These are phyloP conservation scores for Nitzschia palea DNA, from an alignment of 108 stramenopile genomes.

Conservation along the genomic window DNA sequence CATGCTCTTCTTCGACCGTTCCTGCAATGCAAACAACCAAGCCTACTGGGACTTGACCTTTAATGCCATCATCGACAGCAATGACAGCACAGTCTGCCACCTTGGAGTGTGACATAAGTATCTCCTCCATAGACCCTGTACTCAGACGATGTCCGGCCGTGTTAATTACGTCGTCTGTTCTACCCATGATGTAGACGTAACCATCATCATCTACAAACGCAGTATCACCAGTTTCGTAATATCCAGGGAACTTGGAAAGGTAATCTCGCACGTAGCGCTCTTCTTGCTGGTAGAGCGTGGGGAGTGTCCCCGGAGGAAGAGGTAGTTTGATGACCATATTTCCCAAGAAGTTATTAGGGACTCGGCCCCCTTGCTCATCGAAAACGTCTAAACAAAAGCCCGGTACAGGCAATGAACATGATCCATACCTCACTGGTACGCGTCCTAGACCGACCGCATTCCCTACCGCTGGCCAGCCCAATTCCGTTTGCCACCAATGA, in stretches of 20 bases:
- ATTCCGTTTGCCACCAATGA: slow-evolving; percentile 87
- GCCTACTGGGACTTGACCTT: slow-evolving; percentile 71
- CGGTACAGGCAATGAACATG: slow-evolving; percentile 55
- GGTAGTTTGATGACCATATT: slow-evolving; percentile 65
- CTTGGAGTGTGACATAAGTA: slow-evolving; percentile 50
- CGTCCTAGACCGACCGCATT: slow-evolving; percentile 47
- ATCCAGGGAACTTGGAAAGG: slow-evolving; percentile 59
- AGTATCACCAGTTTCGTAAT: slow-evolving; percentile 71
- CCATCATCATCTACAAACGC: slow-evolving; percentile 74
- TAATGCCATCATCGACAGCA: slow-evolving; percentile 59
- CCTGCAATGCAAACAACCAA: slow-evolving; percentile 54
- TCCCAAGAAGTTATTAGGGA: slow-evolving; percentile 43
- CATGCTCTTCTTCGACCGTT: slow-evolving; percentile 15
- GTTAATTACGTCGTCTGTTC: slow-evolving; percentile 79
- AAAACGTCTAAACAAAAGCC: slow-evolving; percentile 52
- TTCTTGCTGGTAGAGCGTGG: slow-evolving; percentile 62
- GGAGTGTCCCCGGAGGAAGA: slow-evolving; percentile 73
- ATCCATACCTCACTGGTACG: slow-evolving; percentile 40
- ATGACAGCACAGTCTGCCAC: slow-evolving; percentile 77
- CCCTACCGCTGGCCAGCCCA: slow-evolving; percentile 41
- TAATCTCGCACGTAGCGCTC: slow-evolving; percentile 56
- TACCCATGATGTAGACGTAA: slow-evolving; percentile 70
- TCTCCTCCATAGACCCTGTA: slow-evolving; percentile 75
- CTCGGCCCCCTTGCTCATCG: slow-evolving; percentile 40
- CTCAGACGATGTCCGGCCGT: slow-evolving; percentile 71